Conservation (phyloP, 2,329 filamentous ascomycete species). For the Verticillium albo-atrum region DNA sequence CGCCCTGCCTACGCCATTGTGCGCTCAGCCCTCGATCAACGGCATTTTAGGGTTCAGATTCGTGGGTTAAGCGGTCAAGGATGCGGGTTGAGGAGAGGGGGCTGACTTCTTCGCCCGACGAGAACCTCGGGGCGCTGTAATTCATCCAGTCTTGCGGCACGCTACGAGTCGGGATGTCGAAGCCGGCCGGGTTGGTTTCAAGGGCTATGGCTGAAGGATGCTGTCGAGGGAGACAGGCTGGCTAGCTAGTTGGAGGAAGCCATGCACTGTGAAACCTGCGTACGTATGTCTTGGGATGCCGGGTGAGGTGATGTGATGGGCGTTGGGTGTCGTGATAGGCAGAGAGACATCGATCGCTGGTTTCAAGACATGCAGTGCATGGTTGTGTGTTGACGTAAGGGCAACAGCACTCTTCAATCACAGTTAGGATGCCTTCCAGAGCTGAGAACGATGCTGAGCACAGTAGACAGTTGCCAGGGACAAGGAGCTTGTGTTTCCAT, state of each 20-base stretch:
- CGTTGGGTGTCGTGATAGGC: background rate
- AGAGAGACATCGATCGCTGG: background rate
- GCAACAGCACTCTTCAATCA: background rate
- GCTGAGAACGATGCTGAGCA: background rate
- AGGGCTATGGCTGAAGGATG: background rate
- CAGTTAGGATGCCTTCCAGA: background rate
- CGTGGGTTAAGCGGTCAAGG: background rate
- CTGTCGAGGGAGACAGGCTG: background rate
- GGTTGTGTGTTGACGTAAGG: background rate
- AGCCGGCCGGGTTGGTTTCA: background rate
- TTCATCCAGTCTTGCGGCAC: background rate
- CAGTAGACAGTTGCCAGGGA: background rate
- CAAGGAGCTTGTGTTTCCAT: background rate
- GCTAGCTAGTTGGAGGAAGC: background rate
- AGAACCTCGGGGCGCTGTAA: background rate
- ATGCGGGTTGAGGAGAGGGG: background rate
- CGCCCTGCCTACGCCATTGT: no score
- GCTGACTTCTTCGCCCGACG: background rate
- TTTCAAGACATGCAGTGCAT: background rate
- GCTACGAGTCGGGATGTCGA: background rate
- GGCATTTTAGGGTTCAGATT: no score
- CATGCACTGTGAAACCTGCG: background rate
- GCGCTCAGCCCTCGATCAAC: no score
- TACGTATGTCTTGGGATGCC: background rate
- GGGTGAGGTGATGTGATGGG: background rate